Evolutionary conservation across 2,329 filamentous ascomycete species (phyloP), one percentile per base, ranked within the genome.

Genomic region (Blastomyces gilchristii): DNA sequence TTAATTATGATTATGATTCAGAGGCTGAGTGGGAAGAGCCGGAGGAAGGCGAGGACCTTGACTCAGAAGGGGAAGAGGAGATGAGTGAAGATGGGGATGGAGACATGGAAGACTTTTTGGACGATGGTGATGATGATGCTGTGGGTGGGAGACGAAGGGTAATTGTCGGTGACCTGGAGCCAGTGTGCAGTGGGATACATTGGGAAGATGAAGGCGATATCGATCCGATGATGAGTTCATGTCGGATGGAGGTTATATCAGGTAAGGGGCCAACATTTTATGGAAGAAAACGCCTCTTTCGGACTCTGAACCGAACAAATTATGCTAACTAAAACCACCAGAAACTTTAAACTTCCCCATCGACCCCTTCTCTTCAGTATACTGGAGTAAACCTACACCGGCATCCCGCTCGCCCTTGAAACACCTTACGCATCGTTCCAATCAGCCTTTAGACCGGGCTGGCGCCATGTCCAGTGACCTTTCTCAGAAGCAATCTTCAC

Each of bases 51-150:
- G 87, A 88, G 68, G 85, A 89, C 60, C 74, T 88, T 2, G 77
- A 82, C 58, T 84, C 83, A 2, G 86, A 87, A 64, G 84, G 83
- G 39, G 85, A 87, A 63, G 85, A 88, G 6, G 79, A 82, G 11
- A 80, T 81, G 61, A 83, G 81, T 62, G 81, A 83, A 4, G 85
- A 84, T 12, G 87, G 85, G n/a, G 88, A 90, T 18, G 88, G 90
- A 66, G 91, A 95, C 64, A 88, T 96, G 86, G 90, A 91, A 3
- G 92, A 86, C 22, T 97, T 97, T 71, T 80, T 97, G 1, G 92
- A 96, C 68, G 90, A 95, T 69, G 90, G 90, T 6, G 90, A 95
- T 61, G 90, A 94, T 74, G 70, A 74, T 8, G 70, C 83, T 77
- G 64, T 77, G 75, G 72, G 79, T 76, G 67, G 80, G 73, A 82